Percentiles rank a stretch among this genome's conserved stretches.
phyloP scores from a whole-genome alignment of 257 asterid genomes.

The Fraxinus americana region DNA sequence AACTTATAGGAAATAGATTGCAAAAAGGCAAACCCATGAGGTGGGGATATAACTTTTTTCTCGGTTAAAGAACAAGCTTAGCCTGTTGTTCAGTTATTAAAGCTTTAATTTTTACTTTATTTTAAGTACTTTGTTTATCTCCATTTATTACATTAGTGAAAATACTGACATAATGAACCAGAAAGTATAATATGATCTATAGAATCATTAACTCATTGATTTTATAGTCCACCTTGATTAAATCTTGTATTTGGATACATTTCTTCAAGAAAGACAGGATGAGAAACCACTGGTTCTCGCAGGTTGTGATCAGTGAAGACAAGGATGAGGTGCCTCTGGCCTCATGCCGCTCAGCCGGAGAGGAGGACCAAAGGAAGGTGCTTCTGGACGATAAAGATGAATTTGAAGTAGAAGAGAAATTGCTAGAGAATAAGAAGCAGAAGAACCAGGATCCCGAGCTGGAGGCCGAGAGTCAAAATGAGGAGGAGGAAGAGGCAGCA shows the following conservation, averaged over 20 bases:
- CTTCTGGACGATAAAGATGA: slow-evolving; percentile 41
- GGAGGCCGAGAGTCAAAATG: slow-evolving; percentile 24
- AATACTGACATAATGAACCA: too few relatives aligned
- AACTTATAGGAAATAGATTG: neutral
- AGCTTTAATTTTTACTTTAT: too few relatives aligned
- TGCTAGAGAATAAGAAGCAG: slow-evolving; percentile 25
- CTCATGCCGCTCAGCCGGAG: slow-evolving; percentile 30
- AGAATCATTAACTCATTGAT: too few relatives aligned
- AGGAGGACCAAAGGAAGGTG: slow-evolving; percentile 36
- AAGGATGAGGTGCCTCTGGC: slow-evolving; percentile 45
- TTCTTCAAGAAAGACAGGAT: slow-evolving; percentile 19
- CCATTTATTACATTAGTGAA: too few relatives aligned
- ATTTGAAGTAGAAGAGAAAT: slow-evolving; percentile 36
- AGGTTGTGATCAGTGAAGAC: slow-evolving; percentile 59
- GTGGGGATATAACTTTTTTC: too few relatives aligned
- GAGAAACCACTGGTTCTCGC: slow-evolving; percentile 56
- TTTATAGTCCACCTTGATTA: too few relatives aligned
- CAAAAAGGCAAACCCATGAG: too few relatives aligned
- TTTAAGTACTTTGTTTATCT: too few relatives aligned
- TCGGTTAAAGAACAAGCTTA: too few relatives aligned
- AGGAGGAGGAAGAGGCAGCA: slow-evolving; percentile 18
- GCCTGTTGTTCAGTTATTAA: too few relatives aligned
- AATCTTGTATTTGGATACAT: too few relatives aligned
- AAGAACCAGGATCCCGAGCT: slow-evolving; percentile 38
- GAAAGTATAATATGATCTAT: too few relatives aligned